Base-by-base conservation (phyloP, 164 flowering plant species). In the Echeveria elegans region DNA sequence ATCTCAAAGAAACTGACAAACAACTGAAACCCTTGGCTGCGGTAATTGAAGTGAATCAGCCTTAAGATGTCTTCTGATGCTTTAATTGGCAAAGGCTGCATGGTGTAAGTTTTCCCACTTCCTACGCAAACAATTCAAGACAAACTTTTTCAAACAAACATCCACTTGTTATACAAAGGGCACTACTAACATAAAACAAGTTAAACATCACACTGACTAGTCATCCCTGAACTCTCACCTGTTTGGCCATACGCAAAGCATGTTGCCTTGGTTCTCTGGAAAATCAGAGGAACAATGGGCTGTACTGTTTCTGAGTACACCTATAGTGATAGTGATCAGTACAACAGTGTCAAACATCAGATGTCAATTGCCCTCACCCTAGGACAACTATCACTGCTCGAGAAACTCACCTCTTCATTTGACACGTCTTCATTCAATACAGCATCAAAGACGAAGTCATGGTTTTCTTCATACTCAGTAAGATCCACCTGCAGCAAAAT, bases 221-320 rank as follows among this genome's bases (percentile, higher is more conserved):
- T n/a, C n/a, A n/a, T n/a, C 28, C 8, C 29, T 2, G 72, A 61
- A 23, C 21, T 74, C 77, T 69, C 70, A 71, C 98, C 98, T 80
- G 98, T 93, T 74, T 93, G 98, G 69, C 98, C 98, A 82, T 93
- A 93, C 38, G 98, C 98, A 82, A 93, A 93, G 79, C 98, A 93
- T 31, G 98, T 93, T 45, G 97, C 97, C 78, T 93, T 93, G 31
- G 96, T 93, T 64, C 90, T 78, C 23, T 86, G 82, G 71, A 93
- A 93, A 73, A 93, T 88, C 47, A 82, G 73, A 5, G 98, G 98
- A 70, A 93, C 93, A 63, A 93, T 81, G 45, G 92, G 94, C 73
- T 88, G 89, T 75, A 93, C 96, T 21, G 97, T 93, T 69, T 90
- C 89, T 31, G 76, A 82, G 72, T 93, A 93, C 10, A 93, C 92